Percentiles rank a stretch among this genome's conserved stretches.
Evolutionary conservation across 257 asterid species (phyloP).

Genomic region (Anisodus tanguticus): DNA sequence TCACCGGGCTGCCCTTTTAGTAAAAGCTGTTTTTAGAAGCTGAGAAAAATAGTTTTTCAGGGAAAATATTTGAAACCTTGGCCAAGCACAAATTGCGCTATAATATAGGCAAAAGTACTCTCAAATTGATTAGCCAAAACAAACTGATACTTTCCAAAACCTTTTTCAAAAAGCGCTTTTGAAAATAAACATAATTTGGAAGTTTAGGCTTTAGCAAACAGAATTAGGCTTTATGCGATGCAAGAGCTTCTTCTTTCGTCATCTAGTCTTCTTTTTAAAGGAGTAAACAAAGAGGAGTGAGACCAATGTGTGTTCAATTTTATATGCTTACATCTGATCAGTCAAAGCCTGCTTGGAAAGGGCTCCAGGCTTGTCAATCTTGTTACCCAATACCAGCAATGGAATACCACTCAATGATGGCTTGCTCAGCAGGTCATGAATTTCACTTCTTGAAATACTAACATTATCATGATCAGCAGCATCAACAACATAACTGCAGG

Average conservation of each 20-base stretch:
- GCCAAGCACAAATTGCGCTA: too few relatives aligned
- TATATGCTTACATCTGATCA: constrained; percentile 76
- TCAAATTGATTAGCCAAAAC: too few relatives aligned
- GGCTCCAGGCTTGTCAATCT: constrained; percentile 84
- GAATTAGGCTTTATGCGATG: too few relatives aligned
- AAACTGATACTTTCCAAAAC: too few relatives aligned
- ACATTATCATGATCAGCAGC: constrained; percentile 93
- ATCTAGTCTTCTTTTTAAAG: neutral
- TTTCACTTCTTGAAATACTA: constrained; percentile 75
- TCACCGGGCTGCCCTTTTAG: too few relatives aligned
- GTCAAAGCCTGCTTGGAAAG: constrained; percentile 83
- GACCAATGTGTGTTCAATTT: neutral
- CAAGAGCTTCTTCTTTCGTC: neutral
- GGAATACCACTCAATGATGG: constrained; percentile 94
- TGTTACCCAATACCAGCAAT: constrained; percentile 89
- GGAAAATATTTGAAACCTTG: too few relatives aligned
- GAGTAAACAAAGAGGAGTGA: neutral
- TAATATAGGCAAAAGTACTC: too few relatives aligned
- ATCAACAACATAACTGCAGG: constrained; percentile 89
- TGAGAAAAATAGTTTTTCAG: too few relatives aligned
- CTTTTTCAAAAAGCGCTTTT: too few relatives aligned
- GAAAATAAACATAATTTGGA: too few relatives aligned
- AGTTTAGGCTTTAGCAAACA: too few relatives aligned
- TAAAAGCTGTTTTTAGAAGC: too few relatives aligned
- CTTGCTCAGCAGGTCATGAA: constrained; percentile 90